Conservation (phyloP, 148 eudicot genomes). For the Beta vulgaris region DNA sequence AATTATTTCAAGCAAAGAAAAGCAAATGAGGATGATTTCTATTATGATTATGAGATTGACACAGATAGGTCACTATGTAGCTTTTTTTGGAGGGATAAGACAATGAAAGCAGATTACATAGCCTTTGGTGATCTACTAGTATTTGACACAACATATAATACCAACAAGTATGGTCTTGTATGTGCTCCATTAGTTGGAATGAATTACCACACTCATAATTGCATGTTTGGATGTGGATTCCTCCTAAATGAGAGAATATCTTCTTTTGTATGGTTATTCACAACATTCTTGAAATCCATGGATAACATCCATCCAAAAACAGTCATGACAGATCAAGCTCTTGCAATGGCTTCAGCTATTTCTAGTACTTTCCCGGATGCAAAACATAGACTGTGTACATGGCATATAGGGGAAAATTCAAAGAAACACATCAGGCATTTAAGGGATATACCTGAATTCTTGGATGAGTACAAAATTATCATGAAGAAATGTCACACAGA, state of each 20-base stretch:
- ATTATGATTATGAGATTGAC: background rate
- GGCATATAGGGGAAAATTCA: background rate
- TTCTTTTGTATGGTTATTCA: background rate
- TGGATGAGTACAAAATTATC: background rate
- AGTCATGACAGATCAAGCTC: background rate
- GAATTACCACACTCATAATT: too few relatives aligned
- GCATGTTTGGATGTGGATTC: too few relatives aligned
- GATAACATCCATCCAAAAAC: background rate
- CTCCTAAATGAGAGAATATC: background rate
- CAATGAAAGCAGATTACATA: background rate
- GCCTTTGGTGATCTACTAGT: background rate
- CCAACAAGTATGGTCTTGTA: too few relatives aligned
- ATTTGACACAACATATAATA: background rate
- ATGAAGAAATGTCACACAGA: background rate
- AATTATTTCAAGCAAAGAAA: background rate
- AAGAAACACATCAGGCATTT: background rate
- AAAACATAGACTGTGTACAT: background rate
- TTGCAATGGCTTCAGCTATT: background rate
- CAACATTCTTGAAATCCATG: background rate
- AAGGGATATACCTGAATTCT: background rate
- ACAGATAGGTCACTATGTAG: background rate
- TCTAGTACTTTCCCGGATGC: background rate
- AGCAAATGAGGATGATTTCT: background rate
- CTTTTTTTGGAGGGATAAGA: background rate
- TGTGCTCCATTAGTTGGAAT: too few relatives aligned